Base-by-base conservation (phyloP, 768 basidiomycete genomes). In the Galerina sulciceps region DNA sequence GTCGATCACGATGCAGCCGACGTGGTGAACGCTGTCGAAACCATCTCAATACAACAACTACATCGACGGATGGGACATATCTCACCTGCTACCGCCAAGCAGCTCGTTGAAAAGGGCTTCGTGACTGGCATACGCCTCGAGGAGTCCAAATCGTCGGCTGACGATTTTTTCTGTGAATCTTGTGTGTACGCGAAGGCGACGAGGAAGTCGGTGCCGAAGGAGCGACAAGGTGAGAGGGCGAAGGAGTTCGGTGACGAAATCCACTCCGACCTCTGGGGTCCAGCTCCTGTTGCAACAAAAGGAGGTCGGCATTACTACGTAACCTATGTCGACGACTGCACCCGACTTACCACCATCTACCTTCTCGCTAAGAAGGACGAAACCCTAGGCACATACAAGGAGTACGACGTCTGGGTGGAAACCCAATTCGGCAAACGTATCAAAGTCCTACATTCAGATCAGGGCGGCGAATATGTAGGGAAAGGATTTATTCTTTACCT, bases 221-320 rank as follows among this genome's bases (percentile, higher is more conserved):
- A 70, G 8, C 60, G 70, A 1, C 43, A 67, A 15, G 69, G 71
- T 0, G 65, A 73, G 5, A 63, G 64, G 2, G 69, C 74, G 0
- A 63, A 52, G 0, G 61, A 58, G 1, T 71, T 80, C 58, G 73
- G 78, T 8, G 72, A 73, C 0, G 68, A 74, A n/a, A 56, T 82
- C 14, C 73, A 80, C 58, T 62, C 69, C 1, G 77, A 84, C 57
- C 36, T 83, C 0, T 84, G 82, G 79, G 81, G 80, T 13, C 81
- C 78, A 2, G 70, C 78, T 0, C 71, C 66, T 0, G 63, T 75
- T 0, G 42, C 51, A 13, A 74, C 56, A 0, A 54, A 67, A 1
- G 66, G 69, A 0, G 70, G 73, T 17, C 53, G 65, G 6, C 26
- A 40, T 0, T 80, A 81, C 44, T 77, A 74, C 49, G 57, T 75